These are phyloP conservation scores for Simmondsia chinensis DNA, from an alignment of 148 eudicot species.

Conservation along the genomic window DNA sequence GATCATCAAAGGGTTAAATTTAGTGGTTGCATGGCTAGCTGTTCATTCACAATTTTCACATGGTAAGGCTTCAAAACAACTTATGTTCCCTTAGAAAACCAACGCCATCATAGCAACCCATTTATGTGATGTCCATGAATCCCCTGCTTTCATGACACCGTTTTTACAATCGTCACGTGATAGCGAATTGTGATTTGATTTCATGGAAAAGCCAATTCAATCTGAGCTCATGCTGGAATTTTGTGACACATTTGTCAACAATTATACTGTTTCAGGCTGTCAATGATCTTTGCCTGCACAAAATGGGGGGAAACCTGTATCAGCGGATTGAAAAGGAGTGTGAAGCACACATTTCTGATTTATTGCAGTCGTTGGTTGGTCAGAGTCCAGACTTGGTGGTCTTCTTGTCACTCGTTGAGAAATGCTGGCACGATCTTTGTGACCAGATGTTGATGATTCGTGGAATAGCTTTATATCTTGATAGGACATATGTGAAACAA, in stretches of 20 bases:
- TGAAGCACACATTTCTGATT: slow-evolving; percentile 69
- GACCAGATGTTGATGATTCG: slow-evolving; percentile 98
- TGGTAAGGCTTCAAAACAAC: too few relatives aligned
- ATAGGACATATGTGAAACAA: slow-evolving; percentile 94
- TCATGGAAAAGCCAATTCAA: neutral
- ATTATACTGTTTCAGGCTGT: slow-evolving; percentile 51
- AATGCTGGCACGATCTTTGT: slow-evolving; percentile 97
- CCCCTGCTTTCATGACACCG: too few relatives aligned
- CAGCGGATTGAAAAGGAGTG: slow-evolving; percentile 81
- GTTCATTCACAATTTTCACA: too few relatives aligned
- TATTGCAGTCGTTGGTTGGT: slow-evolving; percentile 70
- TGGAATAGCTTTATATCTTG: slow-evolving; percentile 87
- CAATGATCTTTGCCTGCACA: slow-evolving; percentile 83
- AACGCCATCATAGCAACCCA: too few relatives aligned
- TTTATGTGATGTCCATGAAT: too few relatives aligned
- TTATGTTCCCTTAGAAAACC: too few relatives aligned
- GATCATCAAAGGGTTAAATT: too few relatives aligned
- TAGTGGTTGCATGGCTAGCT: too few relatives aligned
- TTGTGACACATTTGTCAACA: neutral
- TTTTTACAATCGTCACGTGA: too few relatives aligned
- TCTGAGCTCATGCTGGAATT: neutral
- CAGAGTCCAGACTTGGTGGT: slow-evolving; percentile 92
- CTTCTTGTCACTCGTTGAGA: slow-evolving; percentile 81
- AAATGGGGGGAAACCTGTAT: slow-evolving; percentile 91
- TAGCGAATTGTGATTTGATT: too few relatives aligned